Conservation (phyloP, 139 green algal genomes). For the Limnomonas spitsbergensis region DNA sequence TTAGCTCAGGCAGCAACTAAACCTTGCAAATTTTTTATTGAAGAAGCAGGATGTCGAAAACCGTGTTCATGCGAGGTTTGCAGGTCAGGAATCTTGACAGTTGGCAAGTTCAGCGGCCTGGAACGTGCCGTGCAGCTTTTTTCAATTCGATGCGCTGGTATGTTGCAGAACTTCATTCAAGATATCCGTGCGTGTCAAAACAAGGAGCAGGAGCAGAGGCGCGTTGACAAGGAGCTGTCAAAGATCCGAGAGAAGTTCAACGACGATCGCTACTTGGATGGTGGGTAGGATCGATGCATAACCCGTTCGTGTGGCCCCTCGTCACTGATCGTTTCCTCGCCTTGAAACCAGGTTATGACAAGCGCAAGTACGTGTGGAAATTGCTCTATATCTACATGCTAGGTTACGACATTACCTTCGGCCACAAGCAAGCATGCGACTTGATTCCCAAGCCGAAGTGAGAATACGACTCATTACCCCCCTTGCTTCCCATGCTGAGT, state of each 20-base stretch:
- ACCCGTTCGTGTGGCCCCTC: no score
- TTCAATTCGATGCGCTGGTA: background rate
- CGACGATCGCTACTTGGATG: conserved; percentile 27
- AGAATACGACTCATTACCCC: no score
- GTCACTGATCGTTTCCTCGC: no score
- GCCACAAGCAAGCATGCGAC: conserved; percentile 91
- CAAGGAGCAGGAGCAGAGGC: conserved; percentile 84
- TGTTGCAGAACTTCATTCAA: conserved; percentile 82
- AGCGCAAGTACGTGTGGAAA: conserved; percentile 99
- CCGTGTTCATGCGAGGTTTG: conserved; percentile 63
- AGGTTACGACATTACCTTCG: conserved; percentile 97
- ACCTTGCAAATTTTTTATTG: no score
- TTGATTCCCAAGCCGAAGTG: conserved; percentile 89
- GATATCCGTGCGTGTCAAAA: conserved; percentile 86
- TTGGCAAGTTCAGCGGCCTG: background rate
- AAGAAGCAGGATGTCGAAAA: conserved; percentile 69
- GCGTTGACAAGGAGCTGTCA: conserved; percentile 96
- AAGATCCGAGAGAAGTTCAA: conserved; percentile 95
- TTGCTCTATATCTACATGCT: conserved; percentile 99
- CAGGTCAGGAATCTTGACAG: conserved; percentile 45
- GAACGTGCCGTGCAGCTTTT: background rate
- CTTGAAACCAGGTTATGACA: conserved; percentile 77
- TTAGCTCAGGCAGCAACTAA: no score
- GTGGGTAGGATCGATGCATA: no score
- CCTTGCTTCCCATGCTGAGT: no score